phyloP scores from a whole-genome alignment of 2,329 filamentous ascomycete species.

The Zelopaecilomyces penicillatus region DNA sequence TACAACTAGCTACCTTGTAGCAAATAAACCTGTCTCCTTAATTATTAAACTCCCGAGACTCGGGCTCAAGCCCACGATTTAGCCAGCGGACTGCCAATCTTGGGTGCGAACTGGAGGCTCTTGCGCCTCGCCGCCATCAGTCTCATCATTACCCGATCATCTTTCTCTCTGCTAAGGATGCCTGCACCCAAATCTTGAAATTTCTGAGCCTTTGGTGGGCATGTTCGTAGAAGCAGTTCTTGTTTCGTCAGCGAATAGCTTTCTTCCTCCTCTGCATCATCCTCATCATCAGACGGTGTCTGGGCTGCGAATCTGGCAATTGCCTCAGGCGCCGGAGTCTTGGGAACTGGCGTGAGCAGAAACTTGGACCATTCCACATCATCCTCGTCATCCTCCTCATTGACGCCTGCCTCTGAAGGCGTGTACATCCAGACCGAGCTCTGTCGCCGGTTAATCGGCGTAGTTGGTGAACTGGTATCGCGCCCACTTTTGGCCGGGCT shows the following conservation, averaged over 20 bases:
- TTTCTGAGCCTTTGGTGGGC: slow-evolving; percentile 41
- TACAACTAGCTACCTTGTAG: not conserved
- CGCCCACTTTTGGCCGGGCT: slow-evolving; percentile 25
- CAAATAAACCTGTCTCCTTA: not conserved
- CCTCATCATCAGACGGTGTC: slow-evolving; percentile 31
- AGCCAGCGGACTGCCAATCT: slow-evolving; percentile 63
- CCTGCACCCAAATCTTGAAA: slow-evolving; percentile 33
- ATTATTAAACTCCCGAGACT: slow-evolving; percentile 14
- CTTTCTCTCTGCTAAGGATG: slow-evolving; percentile 41
- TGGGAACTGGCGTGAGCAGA: slow-evolving; percentile 47
- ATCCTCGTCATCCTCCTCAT: slow-evolving; percentile 29
- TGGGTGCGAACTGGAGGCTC: slow-evolving; percentile 70
- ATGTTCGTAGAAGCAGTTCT: slow-evolving; percentile 41
- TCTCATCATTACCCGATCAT: slow-evolving; percentile 50
- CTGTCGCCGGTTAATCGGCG: slow-evolving; percentile 42
- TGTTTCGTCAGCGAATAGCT: slow-evolving; percentile 23
- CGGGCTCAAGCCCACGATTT: slow-evolving; percentile 36
- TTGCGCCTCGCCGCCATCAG: slow-evolving; percentile 66
- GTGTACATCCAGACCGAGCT: slow-evolving; percentile 48
- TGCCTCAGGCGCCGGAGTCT: slow-evolving; percentile 49
- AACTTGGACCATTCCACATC: slow-evolving; percentile 34
- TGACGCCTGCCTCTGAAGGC: slow-evolving; percentile 36
- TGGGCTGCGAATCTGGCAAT: slow-evolving; percentile 44
- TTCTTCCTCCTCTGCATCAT: slow-evolving; percentile 20
- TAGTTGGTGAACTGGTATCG: slow-evolving; percentile 29